Conservation (phyloP, 306 rosid genomes). For the Cyamopsis tetragonoloba region DNA sequence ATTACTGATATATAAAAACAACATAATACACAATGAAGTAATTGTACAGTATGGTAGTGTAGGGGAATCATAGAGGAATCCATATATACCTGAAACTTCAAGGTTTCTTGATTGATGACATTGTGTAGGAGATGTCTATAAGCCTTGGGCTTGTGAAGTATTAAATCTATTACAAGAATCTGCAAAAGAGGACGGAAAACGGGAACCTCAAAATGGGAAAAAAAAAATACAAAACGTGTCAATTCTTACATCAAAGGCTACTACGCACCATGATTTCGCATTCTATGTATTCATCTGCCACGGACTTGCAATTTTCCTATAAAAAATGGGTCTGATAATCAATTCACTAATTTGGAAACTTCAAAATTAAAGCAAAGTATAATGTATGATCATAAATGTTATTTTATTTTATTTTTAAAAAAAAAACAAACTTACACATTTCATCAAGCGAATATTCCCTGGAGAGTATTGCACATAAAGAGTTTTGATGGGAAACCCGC, state of each 20-base stretch:
- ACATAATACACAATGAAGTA: not conserved
- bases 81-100: constrained; percentile 49
- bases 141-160: constrained; percentile 81
- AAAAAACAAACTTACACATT: constrained; percentile 54
- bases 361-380: not conserved
- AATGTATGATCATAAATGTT: not conserved
- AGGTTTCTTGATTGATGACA: constrained; percentile 45
- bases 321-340: not conserved
- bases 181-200: constrained; percentile 11
- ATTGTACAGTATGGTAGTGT: not conserved
- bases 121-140: constrained; percentile 80
- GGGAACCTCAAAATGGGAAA: not conserved
- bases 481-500: constrained; percentile 49
- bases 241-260: not conserved
- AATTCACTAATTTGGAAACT: not conserved
- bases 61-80: constrained; percentile 1
- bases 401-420: not conserved
- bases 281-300: constrained; percentile 80
- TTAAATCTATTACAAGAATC: constrained; percentile 77
- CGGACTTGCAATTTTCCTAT: constrained; percentile 73
- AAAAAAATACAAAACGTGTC: constrained; percentile 4
- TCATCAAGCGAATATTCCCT: constrained; percentile 85
- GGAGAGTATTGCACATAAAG: constrained; percentile 84
- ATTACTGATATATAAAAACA: not conserved
- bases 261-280: constrained; percentile 71